These are phyloP conservation scores for Acacia pycnantha DNA, from an alignment of 331 rosid genomes.

Conservation along the genomic window DNA sequence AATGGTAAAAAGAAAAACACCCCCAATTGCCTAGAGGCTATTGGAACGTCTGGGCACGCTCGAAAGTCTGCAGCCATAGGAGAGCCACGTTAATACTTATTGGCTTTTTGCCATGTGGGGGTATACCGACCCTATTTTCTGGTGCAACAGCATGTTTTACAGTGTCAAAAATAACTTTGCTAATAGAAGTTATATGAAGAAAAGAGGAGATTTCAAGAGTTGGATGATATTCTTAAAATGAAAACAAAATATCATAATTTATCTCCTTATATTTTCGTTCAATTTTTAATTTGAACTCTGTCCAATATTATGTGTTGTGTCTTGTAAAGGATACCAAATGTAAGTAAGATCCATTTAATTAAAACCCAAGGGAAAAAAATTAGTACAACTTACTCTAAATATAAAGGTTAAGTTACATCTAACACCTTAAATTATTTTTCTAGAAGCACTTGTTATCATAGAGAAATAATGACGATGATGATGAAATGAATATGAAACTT, in stretches of 20 bases:
- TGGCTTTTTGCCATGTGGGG: background rate
- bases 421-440: too few species aligned
- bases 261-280: too few species aligned
- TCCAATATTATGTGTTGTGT: too few species aligned
- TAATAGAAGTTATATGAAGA: background rate
- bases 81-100: background rate
- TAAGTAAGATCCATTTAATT: background rate
- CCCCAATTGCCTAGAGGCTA: background rate
- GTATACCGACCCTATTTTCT: background rate
- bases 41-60: background rate
- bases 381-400: background rate
- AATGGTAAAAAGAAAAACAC: background rate
- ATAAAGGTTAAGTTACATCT: too few species aligned
- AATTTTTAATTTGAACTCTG: too few species aligned
- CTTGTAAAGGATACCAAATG: background rate
- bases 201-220: too few species aligned
- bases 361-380: background rate
- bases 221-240: background rate
- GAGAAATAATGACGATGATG: too few species aligned
- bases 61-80: background rate
- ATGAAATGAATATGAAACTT: too few species aligned
- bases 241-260: too few species aligned
- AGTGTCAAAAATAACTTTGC: background rate
- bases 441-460: too few species aligned
- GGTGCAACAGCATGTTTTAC: too few species aligned